Evolutionary conservation across 441 rosid genomes (phyloP).

Genomic region (Corymbia citriodora): DNA sequence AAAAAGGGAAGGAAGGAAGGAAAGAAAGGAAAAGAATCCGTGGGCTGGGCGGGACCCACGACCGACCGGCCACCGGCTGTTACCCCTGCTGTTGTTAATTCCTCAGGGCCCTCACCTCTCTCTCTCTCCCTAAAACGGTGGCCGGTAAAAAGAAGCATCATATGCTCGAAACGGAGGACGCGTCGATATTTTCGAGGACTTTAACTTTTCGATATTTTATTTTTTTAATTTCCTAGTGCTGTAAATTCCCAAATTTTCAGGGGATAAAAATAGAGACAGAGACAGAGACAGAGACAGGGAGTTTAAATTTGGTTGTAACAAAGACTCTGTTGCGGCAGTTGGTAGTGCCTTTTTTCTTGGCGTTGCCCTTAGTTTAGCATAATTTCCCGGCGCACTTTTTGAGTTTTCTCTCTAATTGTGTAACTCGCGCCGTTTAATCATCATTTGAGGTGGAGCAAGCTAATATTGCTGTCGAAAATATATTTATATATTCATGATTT

Average conservation of each 20-base stretch:
- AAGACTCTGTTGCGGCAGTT: neutral
- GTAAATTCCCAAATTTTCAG: neutral
- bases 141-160: neutral
- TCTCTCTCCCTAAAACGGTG: neutral
- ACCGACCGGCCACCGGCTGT: neutral
- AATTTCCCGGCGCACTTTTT: neutral
- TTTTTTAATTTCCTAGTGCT: neutral
- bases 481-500: neutral
- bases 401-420: no score
- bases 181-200: neutral
- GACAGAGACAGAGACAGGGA: neutral
- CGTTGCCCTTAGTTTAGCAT: neutral
- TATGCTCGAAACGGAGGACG: neutral
- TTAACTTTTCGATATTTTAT: accelerated
- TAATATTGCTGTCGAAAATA: neutral
- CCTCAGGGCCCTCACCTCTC: neutral
- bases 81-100: no score
- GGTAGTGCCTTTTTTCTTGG: neutral
- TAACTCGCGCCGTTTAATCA: neutral
- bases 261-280: neutral
- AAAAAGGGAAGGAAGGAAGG: neutral
- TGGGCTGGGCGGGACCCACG: neutral
- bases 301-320: neutral
- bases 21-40: neutral
- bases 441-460: neutral